These are phyloP conservation scores for Petasospora fabianii DNA, from an alignment of 1,139 yeast genomes.

Conservation along the genomic window DNA sequence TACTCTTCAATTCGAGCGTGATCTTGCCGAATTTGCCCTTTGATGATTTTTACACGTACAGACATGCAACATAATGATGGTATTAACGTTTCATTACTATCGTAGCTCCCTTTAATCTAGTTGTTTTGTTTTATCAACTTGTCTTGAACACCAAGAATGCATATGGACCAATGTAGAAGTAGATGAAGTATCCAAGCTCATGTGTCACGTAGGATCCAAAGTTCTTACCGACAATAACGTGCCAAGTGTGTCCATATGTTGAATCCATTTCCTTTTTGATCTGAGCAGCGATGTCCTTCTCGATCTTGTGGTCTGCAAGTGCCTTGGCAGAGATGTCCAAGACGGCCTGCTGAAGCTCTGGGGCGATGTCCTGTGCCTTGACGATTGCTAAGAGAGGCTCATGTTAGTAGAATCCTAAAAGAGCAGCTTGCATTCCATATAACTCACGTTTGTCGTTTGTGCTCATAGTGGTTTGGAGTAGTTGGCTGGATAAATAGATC, in stretches of 20 bases:
- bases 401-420: background rate
- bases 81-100: background rate
- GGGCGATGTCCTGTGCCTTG: constrained; percentile 47
- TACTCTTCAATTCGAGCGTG: background rate
- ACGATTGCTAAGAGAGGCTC: constrained; percentile 32
- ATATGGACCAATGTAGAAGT: constrained; percentile 76
- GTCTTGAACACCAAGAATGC: constrained; percentile 86
- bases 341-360: constrained; percentile 56
- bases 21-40: constrained; percentile 5
- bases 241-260: constrained; percentile 84
- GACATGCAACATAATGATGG: background rate
- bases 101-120: no score
- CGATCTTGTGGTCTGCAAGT: constrained; percentile 44
- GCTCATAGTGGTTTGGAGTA: background rate
- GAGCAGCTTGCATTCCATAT: background rate
- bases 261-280: constrained; percentile 74
- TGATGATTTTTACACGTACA: background rate
- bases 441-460: constrained; percentile 8
- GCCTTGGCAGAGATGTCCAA: constrained; percentile 58
- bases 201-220: constrained; percentile 95
- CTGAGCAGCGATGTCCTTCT: constrained; percentile 76
- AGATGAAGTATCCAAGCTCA: constrained; percentile 74
- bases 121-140: no score
- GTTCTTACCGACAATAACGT: constrained; percentile 87
- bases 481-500: background rate